Conservation (phyloP, 352 stramenopile genomes). For the Phytophthora idaei region DNA sequence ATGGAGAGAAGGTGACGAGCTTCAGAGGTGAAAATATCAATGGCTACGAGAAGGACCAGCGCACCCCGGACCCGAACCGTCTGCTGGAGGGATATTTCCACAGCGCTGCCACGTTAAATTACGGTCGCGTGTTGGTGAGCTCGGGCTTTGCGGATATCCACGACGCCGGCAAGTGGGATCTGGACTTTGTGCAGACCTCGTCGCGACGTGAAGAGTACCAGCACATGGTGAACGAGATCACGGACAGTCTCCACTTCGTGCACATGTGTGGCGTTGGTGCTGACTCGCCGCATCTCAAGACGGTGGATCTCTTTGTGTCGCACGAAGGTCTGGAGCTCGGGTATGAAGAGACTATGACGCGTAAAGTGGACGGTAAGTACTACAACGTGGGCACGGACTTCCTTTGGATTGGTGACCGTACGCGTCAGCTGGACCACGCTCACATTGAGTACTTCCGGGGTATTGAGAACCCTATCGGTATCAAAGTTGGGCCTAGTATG, state of each 20-base stretch:
- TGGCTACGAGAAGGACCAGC: slow-evolving; percentile 91
- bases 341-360: slow-evolving; percentile 98
- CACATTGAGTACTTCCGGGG: slow-evolving; percentile 99
- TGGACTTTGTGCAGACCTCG: slow-evolving; percentile 98
- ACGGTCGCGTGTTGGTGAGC: slow-evolving; percentile 94
- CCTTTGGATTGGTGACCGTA: slow-evolving; percentile 99
- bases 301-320: slow-evolving; percentile 97
- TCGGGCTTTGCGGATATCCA: slow-evolving; percentile 98
- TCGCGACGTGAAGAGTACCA: slow-evolving; percentile 94
- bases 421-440: slow-evolving; percentile 96
- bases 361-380: slow-evolving; percentile 93
- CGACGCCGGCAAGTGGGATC: slow-evolving; percentile 96
- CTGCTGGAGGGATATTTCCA: slow-evolving; percentile 98
- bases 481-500: slow-evolving; percentile 98
- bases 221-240: slow-evolving; percentile 97
- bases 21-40: slow-evolving; percentile 99
- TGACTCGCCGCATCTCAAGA: slow-evolving; percentile 89
- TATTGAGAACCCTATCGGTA: slow-evolving; percentile 98
- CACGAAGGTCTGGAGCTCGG: slow-evolving; percentile 98
- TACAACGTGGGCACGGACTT: slow-evolving; percentile 99
- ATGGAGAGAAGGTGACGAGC: slow-evolving; percentile 94
- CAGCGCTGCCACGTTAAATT: slow-evolving; percentile 97
- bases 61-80: slow-evolving; percentile 92
- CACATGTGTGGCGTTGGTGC: slow-evolving; percentile 95
- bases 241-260: slow-evolving; percentile 97